Evolutionary conservation across 73 alveolate species (phyloP).

Genomic region (Stentor coeruleus): DNA sequence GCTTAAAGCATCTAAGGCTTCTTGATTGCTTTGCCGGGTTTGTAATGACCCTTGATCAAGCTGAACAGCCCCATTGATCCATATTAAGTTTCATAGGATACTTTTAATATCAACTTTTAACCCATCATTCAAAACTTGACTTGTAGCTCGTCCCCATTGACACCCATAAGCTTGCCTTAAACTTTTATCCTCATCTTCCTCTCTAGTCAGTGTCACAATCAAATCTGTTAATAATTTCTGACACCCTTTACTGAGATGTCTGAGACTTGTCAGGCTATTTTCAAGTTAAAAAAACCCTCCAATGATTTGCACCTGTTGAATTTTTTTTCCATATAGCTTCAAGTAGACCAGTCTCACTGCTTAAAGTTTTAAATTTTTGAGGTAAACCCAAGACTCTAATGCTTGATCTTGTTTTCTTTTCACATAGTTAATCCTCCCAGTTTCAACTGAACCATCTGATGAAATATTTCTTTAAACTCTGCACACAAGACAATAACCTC

Average conservation of each 20-base stretch:
- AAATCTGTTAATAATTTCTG: background rate
- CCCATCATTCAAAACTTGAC: background rate
- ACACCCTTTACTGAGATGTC: slow-evolving; percentile 9
- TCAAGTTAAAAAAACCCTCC: slow-evolving; percentile 15
- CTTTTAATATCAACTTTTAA: background rate
- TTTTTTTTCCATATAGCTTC: slow-evolving; percentile 19
- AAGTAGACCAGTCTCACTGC: slow-evolving; percentile 12
- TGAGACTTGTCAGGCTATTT: background rate
- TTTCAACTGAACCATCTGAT: slow-evolving; percentile 25
- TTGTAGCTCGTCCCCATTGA: slow-evolving; percentile 26
- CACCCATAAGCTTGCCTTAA: slow-evolving; percentile 10
- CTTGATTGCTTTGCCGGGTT: background rate
- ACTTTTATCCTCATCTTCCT: slow-evolving; percentile 14
- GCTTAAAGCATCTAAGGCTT: slow-evolving; percentile 3
- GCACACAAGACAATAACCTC: slow-evolving; percentile 18
- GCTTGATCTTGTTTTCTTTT: background rate
- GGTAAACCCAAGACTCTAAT: background rate
- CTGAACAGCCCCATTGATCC: background rate
- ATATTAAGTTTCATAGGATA: background rate
- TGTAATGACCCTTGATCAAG: background rate
- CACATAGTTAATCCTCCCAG: background rate
- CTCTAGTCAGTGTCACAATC: background rate
- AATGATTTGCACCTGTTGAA: slow-evolving; percentile 11
- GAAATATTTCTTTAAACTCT: slow-evolving; percentile 5
- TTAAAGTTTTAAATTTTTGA: background rate